Percentiles rank a stretch among this genome's conserved stretches.
Conservation (phyloP, 768 basidiomycete species). For the Suillus plorans region DNA sequence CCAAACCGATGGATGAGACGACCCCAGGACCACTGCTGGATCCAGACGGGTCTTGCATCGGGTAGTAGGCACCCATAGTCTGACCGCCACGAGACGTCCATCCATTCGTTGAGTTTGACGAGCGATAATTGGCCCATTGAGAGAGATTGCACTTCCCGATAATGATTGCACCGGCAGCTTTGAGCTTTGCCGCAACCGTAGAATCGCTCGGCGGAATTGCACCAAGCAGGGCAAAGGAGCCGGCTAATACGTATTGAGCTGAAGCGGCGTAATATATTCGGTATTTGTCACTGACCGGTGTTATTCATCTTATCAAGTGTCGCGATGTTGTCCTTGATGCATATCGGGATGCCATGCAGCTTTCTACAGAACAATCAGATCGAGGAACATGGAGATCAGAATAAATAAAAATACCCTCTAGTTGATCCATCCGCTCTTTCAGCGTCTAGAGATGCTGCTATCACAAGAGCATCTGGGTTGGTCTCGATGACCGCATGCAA, state of each 20-base stretch:
- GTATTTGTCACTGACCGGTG: neutral
- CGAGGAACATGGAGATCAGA: neutral
- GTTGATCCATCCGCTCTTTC: neutral
- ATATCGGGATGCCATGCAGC: conserved; percentile 2
- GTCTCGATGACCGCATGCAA: conserved; percentile 1
- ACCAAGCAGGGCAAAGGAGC: conserved; percentile 1
- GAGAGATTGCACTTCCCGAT: conserved; percentile 51
- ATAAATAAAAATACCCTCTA: neutral
- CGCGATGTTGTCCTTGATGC: conserved; percentile 2
- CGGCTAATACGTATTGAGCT: neutral
- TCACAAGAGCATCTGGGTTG: neutral
- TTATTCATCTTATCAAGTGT: conserved; percentile 4
- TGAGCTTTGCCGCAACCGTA: neutral
- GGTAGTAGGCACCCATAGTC: conserved; percentile 44
- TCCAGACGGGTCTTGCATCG: conserved; percentile 48
- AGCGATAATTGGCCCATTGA: conserved; percentile 48
- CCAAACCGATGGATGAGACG: conserved; percentile 46
- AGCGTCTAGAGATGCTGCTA: neutral
- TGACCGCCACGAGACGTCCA: conserved; percentile 53
- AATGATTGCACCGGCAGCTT: neutral
- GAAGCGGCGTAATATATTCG: neutral
- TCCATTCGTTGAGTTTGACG: conserved; percentile 36
- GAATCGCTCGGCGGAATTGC: conserved; percentile 7
- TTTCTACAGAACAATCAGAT: neutral
- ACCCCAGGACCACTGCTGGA: conserved; percentile 55